phyloP scores from a whole-genome alignment of 2,329 filamentous ascomycete species.

The Chrysosporium keratinophilum region DNA sequence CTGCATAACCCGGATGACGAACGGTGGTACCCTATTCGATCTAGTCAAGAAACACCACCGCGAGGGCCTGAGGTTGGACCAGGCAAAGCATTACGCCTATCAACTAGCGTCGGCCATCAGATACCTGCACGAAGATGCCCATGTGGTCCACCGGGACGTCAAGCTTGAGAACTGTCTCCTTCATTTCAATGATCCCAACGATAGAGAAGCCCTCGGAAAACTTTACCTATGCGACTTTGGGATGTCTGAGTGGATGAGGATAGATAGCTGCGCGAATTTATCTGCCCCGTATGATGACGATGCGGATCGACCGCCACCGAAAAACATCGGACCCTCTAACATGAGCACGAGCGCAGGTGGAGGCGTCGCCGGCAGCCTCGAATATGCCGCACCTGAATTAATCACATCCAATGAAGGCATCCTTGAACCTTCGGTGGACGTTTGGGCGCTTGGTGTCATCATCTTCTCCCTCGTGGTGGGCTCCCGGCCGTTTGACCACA shows the following conservation, averaged over 20 bases:
- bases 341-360: constrained; percentile 50
- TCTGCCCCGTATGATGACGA: constrained; percentile 41
- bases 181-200: constrained; percentile 36
- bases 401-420: constrained; percentile 32
- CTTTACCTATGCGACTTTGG: constrained; percentile 59
- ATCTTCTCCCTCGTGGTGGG: constrained; percentile 52
- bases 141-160: constrained; percentile 56
- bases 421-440: constrained; percentile 47
- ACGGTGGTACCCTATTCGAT: constrained; percentile 55
- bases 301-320: constrained; percentile 39
- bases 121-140: constrained; percentile 58
- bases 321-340: constrained; percentile 46
- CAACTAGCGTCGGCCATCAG: constrained; percentile 55
- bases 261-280: constrained; percentile 43
- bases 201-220: constrained; percentile 38
- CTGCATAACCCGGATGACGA: constrained; percentile 55
- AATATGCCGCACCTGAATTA: constrained; percentile 43
- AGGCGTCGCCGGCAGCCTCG: constrained; percentile 52
- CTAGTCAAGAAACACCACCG: constrained; percentile 48
- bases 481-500: constrained; percentile 52
- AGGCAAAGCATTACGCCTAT: constrained; percentile 51
- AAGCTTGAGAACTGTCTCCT: constrained; percentile 59
- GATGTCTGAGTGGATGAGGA: constrained; percentile 56
- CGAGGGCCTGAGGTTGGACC: constrained; percentile 40
- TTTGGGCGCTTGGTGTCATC: constrained; percentile 58